Base-by-base conservation (phyloP, 2,329 filamentous ascomycete species). In the Bipolaris gigantea region DNA sequence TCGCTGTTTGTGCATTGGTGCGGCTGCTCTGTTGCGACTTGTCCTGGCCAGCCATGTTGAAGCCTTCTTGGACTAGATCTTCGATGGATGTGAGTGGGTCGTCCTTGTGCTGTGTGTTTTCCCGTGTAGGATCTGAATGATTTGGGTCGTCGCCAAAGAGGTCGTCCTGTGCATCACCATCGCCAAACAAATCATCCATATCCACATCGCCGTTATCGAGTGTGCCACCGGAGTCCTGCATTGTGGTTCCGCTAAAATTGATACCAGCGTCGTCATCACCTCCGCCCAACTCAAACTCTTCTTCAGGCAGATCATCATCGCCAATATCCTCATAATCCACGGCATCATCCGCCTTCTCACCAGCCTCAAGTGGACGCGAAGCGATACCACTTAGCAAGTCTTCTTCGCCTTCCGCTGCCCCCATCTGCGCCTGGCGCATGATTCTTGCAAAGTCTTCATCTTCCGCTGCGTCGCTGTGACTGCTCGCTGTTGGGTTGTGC, bases 321-420 rank as follows among this genome's bases (percentile, higher is more conserved):
- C 89, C 89, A 58, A 97, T 92, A 69, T 96, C 90, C 70, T 90
- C 91, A 65, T 83, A 99, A 70, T 99, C 94, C 58, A 94, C 78
- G 36, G 94, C 94, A 76, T 97, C 90, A 56, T 92, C 92, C 50
- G 92, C 93, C 75, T 99, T 99, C 73, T 91, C 89, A 18, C 81
- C 82, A 48, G 72, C 63, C 48, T 80, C 78, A 48, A 82, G 73
- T 48, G 73, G 69, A 32, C 67, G 61, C 35, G 57, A 58, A 32
- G 69, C 68, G 34, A 75, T 50, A 30, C 65, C 66, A 5, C 63
- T 64, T 7, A 69, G 48, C 21, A 70, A 64, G 23, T 65, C 53
- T 13, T 57, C 60, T n/a, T 61, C 65, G 3, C 60, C 57, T 19
- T 62, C 56, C 1, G 59, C 59, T 21, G 60, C 60, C 9, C 57